phyloP scores from a whole-genome alignment of 441 rosid species.

The Erodium texanum region DNA sequence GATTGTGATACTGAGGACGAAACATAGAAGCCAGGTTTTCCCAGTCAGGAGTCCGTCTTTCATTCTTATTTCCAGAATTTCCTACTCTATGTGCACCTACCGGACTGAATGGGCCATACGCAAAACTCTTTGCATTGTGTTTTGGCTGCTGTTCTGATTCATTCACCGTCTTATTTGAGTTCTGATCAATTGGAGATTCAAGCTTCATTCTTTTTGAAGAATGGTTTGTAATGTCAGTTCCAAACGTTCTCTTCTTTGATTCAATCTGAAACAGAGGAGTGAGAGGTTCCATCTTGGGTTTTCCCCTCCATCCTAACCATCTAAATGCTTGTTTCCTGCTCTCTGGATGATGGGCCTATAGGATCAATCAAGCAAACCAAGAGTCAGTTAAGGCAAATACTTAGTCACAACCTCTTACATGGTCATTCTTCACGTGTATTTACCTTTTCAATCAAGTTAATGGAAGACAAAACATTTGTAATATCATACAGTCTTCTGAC shows the following conservation, averaged over 20 bases:
- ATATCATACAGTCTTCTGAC: slow-evolving; percentile 79
- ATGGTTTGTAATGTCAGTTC: slow-evolving; percentile 50
- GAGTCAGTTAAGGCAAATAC: slow-evolving; percentile 7
- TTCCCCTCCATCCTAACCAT: slow-evolving; percentile 67
- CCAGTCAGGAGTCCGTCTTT: slow-evolving; percentile 29
- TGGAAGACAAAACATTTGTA: slow-evolving; percentile 74
- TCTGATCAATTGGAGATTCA: slow-evolving; percentile 24
- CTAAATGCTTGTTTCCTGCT: slow-evolving; percentile 71
- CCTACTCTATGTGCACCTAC: slow-evolving; percentile 12
- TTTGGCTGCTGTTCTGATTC: slow-evolving; percentile 23
- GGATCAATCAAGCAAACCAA: slow-evolving; percentile 14
- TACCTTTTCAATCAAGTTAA: slow-evolving; percentile 82
- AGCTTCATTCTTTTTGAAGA: slow-evolving; percentile 35
- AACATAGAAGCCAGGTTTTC: slow-evolving; percentile 33
- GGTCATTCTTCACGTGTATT: not conserved
- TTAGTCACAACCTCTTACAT: not conserved
- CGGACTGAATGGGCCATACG: slow-evolving; percentile 53
- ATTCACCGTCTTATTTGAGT: slow-evolving; percentile 25
- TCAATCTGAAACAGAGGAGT: slow-evolving; percentile 25
- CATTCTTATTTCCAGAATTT: slow-evolving; percentile 26
- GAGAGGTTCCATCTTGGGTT: slow-evolving; percentile 19
- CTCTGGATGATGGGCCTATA: slow-evolving; percentile 62
- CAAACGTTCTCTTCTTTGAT: slow-evolving; percentile 55
- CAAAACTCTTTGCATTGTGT: slow-evolving; percentile 31
- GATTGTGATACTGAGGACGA: slow-evolving; percentile 45